A percentile compares a stretch with the other conserved stretches of the same genome.
phyloP scores from a whole-genome alignment of 345 rosid species.

The Sapria himalayana region DNA sequence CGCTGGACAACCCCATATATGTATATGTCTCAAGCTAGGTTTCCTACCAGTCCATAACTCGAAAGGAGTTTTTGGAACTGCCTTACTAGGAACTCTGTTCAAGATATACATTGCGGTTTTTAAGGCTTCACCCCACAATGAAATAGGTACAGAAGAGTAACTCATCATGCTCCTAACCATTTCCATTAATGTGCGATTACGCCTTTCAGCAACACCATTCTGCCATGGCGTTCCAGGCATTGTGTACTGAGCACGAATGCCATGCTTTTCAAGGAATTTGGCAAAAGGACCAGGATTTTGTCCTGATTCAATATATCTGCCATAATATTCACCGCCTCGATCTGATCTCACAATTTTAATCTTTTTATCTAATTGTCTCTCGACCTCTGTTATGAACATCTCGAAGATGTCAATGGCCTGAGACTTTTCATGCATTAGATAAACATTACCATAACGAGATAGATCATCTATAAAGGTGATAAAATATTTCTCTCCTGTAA shows the following conservation, averaged over 20 bases:
- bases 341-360: slow-evolving; percentile 1
- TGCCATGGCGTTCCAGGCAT: slow-evolving; percentile 1
- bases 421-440: neutral
- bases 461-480: slow-evolving; percentile 1
- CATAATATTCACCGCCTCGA: neutral
- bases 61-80: neutral
- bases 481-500: neutral
- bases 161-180: slow-evolving; percentile 5
- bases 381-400: slow-evolving; percentile 1
- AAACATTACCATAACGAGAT: slow-evolving; percentile 1
- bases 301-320: neutral
- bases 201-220: slow-evolving; percentile 4
- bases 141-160: neutral
- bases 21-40: slow-evolving; percentile 2
- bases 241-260: slow-evolving; percentile 4
- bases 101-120: too few species aligned
- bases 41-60: neutral
- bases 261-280: slow-evolving; percentile 1
- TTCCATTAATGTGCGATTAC: slow-evolving; percentile 2
- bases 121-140: neutral
- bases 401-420: slow-evolving; percentile 1
- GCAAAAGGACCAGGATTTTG: neutral
- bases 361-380: slow-evolving; percentile 4
- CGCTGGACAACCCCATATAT: neutral
- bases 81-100: neutral